These are phyloP conservation scores for Sporothrix pallida DNA, from an alignment of 2,329 filamentous ascomycete species.

Conservation along the genomic window DNA sequence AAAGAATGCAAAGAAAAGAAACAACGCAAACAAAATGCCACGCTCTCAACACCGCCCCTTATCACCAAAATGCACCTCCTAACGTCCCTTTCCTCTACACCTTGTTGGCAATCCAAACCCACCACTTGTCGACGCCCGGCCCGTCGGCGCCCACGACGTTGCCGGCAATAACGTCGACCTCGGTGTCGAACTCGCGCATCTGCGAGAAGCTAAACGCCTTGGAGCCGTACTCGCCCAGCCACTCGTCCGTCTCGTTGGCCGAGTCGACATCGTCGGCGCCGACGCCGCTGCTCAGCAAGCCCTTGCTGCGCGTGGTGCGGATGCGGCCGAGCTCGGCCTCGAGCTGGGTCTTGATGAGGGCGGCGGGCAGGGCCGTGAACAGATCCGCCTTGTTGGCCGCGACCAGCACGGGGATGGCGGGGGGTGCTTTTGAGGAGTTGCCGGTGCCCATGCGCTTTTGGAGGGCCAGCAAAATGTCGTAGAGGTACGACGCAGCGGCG, in stretches of 20 bases:
- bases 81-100: slow-evolving; percentile 55
- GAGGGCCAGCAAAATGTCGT: slow-evolving; percentile 83
- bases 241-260: slow-evolving; percentile 77
- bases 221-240: slow-evolving; percentile 81
- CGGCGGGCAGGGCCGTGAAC: slow-evolving; percentile 85
- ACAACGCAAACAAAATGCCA: too few relatives aligned
- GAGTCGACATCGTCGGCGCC: slow-evolving; percentile 57
- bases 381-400: slow-evolving; percentile 96
- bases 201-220: slow-evolving; percentile 79
- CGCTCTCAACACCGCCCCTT: too few relatives aligned
- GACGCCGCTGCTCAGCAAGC: slow-evolving; percentile 81
- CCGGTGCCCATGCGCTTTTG: slow-evolving; percentile 65
- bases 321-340: slow-evolving; percentile 84
- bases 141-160: slow-evolving; percentile 68
- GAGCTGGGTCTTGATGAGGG: slow-evolving; percentile 73
- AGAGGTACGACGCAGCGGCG: slow-evolving; percentile 81
- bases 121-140: slow-evolving; percentile 82
- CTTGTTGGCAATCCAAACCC: slow-evolving; percentile 83
- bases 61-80: too few relatives aligned
- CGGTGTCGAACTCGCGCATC: slow-evolving; percentile 82
- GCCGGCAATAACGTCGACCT: slow-evolving; percentile 77
- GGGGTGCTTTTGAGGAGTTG: slow-evolving; percentile 57
- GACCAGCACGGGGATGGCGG: slow-evolving; percentile 74
- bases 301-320: slow-evolving; percentile 76
- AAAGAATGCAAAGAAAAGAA: too few relatives aligned